Percentiles rank a stretch among this genome's conserved stretches.
These are phyloP conservation scores for Amylocarpus encephaloides DNA, from an alignment of 2,329 filamentous ascomycete species.

Conservation along the genomic window DNA sequence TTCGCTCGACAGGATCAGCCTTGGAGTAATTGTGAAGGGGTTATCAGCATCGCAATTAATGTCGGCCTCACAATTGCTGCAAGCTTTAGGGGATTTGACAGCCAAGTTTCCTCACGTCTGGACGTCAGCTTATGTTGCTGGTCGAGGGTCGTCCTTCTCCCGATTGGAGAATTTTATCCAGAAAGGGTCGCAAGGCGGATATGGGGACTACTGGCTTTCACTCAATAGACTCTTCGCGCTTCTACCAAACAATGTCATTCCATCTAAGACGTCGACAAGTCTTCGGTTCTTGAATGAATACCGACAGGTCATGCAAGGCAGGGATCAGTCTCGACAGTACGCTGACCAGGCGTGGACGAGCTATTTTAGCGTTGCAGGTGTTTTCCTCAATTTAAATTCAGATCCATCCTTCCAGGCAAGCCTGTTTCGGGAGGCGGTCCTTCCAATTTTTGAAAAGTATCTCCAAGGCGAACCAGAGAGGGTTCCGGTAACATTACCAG, in stretches of 20 bases:
- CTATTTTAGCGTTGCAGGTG: constrained; percentile 60
- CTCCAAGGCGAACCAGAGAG: constrained; percentile 28
- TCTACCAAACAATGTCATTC: constrained; percentile 50
- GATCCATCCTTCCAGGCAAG: constrained; percentile 39
- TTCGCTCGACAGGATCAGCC: constrained; percentile 46
- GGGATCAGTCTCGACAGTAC: constrained; percentile 68
- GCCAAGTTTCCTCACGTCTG: constrained; percentile 62
- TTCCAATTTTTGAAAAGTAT: constrained; percentile 50
- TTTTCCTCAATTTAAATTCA: constrained; percentile 43
- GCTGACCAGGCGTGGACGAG: constrained; percentile 64
- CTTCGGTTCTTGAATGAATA: constrained; percentile 60
- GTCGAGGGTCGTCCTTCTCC: constrained; percentile 47
- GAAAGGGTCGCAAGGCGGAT: constrained; percentile 76
- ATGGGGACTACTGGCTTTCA: constrained; percentile 65
- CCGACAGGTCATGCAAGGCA: constrained; percentile 62
- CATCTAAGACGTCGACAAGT: constrained; percentile 47
- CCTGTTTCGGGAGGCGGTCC: constrained; percentile 45
- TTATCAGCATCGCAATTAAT: constrained; percentile 66
- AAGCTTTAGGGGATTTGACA: constrained; percentile 62
- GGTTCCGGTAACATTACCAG: constrained; percentile 4
- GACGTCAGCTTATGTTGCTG: constrained; percentile 50
- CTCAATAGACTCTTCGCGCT: constrained; percentile 54
- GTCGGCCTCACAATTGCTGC: constrained; percentile 66
- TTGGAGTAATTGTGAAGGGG: constrained; percentile 63
- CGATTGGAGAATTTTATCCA: constrained; percentile 68